Conservation (phyloP, 2,329 filamentous ascomycete species). For the Pseudogymnoascus sp. region DNA sequence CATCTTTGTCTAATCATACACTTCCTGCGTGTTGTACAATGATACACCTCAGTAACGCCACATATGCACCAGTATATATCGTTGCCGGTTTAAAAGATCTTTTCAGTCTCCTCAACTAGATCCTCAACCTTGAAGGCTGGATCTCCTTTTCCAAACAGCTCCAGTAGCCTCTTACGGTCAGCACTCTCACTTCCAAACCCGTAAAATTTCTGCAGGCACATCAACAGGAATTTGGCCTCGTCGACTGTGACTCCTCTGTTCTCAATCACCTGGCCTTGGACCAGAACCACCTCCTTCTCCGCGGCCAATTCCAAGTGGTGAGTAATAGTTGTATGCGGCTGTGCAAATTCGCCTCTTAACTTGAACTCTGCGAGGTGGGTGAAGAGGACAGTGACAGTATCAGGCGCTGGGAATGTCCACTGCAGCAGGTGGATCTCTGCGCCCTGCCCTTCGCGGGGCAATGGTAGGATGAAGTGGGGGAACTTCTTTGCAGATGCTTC, state of each 20-base stretch:
- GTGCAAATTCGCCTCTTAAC: constrained; percentile 76
- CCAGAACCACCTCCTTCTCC: constrained; percentile 70
- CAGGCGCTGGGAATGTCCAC: constrained; percentile 76
- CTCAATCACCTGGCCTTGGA: constrained; percentile 73
- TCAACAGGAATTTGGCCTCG: constrained; percentile 81
- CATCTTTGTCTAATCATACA: background rate
- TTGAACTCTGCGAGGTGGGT: constrained; percentile 93
- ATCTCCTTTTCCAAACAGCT: constrained; percentile 77
- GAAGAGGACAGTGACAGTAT: constrained; percentile 73
- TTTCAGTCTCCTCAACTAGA: constrained; percentile 83
- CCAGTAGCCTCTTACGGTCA: constrained; percentile 60
- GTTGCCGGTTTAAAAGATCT: constrained; percentile 42
- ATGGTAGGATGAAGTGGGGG: constrained; percentile 84
- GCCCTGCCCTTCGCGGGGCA: constrained; percentile 59
- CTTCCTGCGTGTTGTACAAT: background rate
- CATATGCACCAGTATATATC: background rate
- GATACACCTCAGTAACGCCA: background rate
- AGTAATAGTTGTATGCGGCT: constrained; percentile 88
- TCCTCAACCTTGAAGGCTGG: constrained; percentile 71
- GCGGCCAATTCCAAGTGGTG: constrained; percentile 75
- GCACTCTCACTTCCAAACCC: constrained; percentile 48
- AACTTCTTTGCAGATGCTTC: constrained; percentile 60
- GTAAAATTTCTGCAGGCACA: constrained; percentile 95
- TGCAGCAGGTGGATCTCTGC: constrained; percentile 95
- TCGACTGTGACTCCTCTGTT: constrained; percentile 67